These are phyloP conservation scores for Phytophthora citricola DNA, from an alignment of 352 stramenopile genomes.

Conservation along the genomic window DNA sequence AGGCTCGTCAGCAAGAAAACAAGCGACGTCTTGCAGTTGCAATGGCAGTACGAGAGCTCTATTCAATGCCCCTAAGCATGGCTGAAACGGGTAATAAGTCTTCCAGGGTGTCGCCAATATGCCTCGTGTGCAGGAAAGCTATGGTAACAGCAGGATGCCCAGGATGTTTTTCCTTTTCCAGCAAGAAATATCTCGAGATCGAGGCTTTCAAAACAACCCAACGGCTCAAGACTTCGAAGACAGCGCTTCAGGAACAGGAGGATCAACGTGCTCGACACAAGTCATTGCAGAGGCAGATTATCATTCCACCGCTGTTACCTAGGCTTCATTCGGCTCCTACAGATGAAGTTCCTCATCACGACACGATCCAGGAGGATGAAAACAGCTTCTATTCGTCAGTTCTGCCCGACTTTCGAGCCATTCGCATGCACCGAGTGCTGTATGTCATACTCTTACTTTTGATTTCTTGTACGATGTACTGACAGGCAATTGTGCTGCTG, in stretches of 20 bases:
- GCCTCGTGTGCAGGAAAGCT: slow-evolving; percentile 47
- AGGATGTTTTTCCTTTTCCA: slow-evolving; percentile 71
- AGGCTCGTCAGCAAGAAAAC: slow-evolving; percentile 30
- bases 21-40: slow-evolving; percentile 40
- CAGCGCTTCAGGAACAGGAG: slow-evolving; percentile 51
- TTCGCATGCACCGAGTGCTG: slow-evolving; percentile 66
- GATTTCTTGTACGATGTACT: neutral
- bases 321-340: slow-evolving; percentile 9
- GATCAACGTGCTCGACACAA: slow-evolving; percentile 50
- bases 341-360: neutral
- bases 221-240: slow-evolving; percentile 64
- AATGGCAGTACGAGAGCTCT: slow-evolving; percentile 38
- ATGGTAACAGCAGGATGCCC: slow-evolving; percentile 55
- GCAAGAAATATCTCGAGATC: slow-evolving; percentile 40
- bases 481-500: neutral
- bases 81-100: slow-evolving; percentile 5
- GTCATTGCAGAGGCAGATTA: slow-evolving; percentile 56
- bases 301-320: slow-evolving; percentile 40
- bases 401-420: slow-evolving; percentile 54
- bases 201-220: slow-evolving; percentile 47
- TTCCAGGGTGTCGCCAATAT: neutral
- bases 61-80: slow-evolving; percentile 1
- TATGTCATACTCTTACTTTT: slow-evolving; percentile 32
- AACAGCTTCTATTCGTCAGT: slow-evolving; percentile 58
- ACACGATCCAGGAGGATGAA: slow-evolving; percentile 19